These are phyloP conservation scores for Acacia acuminata DNA, from an alignment of 306 rosid species.

Conservation along the genomic window DNA sequence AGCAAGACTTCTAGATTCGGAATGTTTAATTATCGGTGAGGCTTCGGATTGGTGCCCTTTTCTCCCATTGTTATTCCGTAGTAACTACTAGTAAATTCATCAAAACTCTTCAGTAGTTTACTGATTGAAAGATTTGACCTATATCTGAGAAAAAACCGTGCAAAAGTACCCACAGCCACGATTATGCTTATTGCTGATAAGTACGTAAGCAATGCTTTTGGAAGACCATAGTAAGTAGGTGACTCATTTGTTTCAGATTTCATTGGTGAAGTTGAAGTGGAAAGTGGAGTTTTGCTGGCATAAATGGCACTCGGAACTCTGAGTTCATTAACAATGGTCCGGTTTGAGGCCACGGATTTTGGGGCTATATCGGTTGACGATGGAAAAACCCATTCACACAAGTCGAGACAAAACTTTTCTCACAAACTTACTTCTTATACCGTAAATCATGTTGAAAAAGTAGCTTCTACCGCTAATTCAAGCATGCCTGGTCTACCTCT, in stretches of 20 bases:
- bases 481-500: slow-evolving; percentile 48
- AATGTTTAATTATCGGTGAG: slow-evolving; percentile 1
- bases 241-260: slow-evolving; percentile 45
- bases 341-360: slow-evolving; percentile 51
- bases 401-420: too few relatives aligned
- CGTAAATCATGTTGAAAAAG: too few relatives aligned
- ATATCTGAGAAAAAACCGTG: not conserved
- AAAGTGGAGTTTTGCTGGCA: slow-evolving; percentile 27
- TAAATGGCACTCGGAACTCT: slow-evolving; percentile 36
- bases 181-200: slow-evolving; percentile 15
- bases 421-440: too few relatives aligned
- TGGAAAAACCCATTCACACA: too few relatives aligned
- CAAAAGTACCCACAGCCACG: not conserved
- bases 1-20: not conserved
- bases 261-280: slow-evolving; percentile 21
- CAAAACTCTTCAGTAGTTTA: not conserved
- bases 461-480: too few relatives aligned
- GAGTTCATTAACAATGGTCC: slow-evolving; percentile 36
- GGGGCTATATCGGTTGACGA: not conserved
- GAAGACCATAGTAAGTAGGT: slow-evolving; percentile 34
- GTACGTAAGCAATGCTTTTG: slow-evolving; percentile 32
- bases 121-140: not conserved
- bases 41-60: slow-evolving; percentile 4
- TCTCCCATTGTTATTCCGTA: not conserved
- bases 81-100: not conserved